phyloP scores from a whole-genome alignment of 331 rosid genomes.

The Spiraea crenata region DNA sequence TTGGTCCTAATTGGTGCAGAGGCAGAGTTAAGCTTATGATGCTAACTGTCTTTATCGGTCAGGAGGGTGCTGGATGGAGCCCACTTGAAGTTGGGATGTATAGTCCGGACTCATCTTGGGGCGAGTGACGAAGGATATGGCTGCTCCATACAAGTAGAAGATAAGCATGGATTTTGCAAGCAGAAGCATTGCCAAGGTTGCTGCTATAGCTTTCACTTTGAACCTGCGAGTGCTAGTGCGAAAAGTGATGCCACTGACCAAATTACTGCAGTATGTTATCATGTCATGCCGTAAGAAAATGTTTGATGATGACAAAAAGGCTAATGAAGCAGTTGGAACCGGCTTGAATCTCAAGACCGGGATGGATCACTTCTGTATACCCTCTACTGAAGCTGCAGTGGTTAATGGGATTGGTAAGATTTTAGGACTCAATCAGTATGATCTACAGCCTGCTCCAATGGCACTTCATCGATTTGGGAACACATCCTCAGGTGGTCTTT shows the following conservation, averaged over 20 bases:
- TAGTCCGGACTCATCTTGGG: slow-evolving; percentile 24
- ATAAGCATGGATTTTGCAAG: slow-evolving; percentile 23
- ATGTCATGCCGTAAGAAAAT: too few relatives aligned
- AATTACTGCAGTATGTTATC: slow-evolving; percentile 26
- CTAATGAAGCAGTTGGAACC: not conserved
- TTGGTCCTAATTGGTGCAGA: slow-evolving; percentile 27
- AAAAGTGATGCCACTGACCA: slow-evolving; percentile 20
- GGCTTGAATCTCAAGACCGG: slow-evolving; percentile 30
- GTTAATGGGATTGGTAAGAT: slow-evolving; percentile 22
- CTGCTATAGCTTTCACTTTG: slow-evolving; percentile 11
- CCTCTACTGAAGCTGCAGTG: slow-evolving; percentile 25
- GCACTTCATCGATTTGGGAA: slow-evolving; percentile 31
- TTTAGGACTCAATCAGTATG: slow-evolving; percentile 20
- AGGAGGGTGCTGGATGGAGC: slow-evolving; percentile 32
- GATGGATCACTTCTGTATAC: slow-evolving; percentile 31
- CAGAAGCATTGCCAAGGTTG: slow-evolving; percentile 31
- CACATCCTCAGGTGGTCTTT: slow-evolving; percentile 26
- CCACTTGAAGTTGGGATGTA: slow-evolving; percentile 11
- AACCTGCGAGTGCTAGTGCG: slow-evolving; percentile 21
- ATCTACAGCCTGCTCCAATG: slow-evolving; percentile 29
- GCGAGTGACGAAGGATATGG: slow-evolving; percentile 26
- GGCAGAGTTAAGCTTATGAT: slow-evolving; percentile 30
- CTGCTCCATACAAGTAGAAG: slow-evolving; percentile 25
- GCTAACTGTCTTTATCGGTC: slow-evolving; percentile 31
- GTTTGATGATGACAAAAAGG: too few relatives aligned